phyloP scores from a whole-genome alignment of 1,284 basidiomycete species.

The Marasmius fiardii region DNA sequence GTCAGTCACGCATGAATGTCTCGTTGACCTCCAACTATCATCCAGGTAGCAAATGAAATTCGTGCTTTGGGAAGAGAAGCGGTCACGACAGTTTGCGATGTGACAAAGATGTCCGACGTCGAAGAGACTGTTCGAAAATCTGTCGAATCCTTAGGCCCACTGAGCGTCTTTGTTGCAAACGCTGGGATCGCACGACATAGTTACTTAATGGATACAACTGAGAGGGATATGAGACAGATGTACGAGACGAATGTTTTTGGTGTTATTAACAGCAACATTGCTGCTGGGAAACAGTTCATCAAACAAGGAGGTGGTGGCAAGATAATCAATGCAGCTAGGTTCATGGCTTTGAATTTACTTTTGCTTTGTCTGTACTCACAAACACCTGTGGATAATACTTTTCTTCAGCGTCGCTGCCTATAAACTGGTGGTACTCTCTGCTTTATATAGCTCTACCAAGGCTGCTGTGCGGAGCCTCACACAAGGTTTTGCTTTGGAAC shows the following conservation, averaged over 20 bases:
- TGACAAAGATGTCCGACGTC: slow-evolving; percentile 7
- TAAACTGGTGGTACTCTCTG: slow-evolving; percentile 1
- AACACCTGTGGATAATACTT: too few species aligned
- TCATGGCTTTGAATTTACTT: slow-evolving; percentile 6
- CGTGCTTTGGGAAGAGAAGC: slow-evolving; percentile 6
- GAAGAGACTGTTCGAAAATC: slow-evolving; percentile 10
- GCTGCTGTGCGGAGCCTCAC: slow-evolving; percentile 14
- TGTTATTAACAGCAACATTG: slow-evolving; percentile 11
- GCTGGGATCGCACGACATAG: slow-evolving; percentile 11
- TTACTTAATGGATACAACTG: slow-evolving; percentile 8
- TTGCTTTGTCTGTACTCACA: too few species aligned
- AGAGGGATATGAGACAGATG: slow-evolving; percentile 6
- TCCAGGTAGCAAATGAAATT: slow-evolving; percentile 15
- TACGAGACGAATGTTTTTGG: slow-evolving; percentile 12
- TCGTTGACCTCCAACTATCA: not conserved
- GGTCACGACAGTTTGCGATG: slow-evolving; percentile 7
- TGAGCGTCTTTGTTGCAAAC: slow-evolving; percentile 16
- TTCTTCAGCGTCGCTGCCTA: slow-evolving; percentile 12
- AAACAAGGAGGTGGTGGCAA: slow-evolving; percentile 14
- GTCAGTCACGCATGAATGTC: too few species aligned
- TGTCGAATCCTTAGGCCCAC: slow-evolving; percentile 11
- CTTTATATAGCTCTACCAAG: slow-evolving; percentile 12
- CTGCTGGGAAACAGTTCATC: slow-evolving; percentile 15
- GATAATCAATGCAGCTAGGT: slow-evolving; percentile 15
- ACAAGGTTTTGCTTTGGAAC: slow-evolving; percentile 10